phyloP scores from a whole-genome alignment of 495 filamentous ascomycete genomes.

The Astrothelium subdiscretum region DNA sequence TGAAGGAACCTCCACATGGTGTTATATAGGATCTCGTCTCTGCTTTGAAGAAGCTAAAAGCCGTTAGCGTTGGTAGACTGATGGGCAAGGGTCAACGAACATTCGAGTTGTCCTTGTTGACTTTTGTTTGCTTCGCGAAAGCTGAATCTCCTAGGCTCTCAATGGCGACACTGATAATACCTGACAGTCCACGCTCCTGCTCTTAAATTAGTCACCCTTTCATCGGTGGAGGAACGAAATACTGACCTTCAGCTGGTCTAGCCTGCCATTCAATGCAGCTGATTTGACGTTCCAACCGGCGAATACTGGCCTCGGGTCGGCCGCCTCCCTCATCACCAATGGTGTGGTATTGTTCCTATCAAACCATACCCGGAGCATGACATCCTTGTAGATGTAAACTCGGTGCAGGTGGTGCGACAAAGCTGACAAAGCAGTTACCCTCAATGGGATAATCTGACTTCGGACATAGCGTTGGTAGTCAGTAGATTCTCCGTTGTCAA shows the following conservation, averaged over 20 bases:
- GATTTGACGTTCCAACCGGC: slow-evolving; percentile 57
- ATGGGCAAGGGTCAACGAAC: not conserved
- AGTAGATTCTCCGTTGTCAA: slow-evolving; percentile 68
- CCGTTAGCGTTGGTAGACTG: slow-evolving; percentile 13
- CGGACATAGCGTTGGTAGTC: slow-evolving; percentile 73
- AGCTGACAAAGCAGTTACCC: slow-evolving; percentile 62
- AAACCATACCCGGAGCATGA: slow-evolving; percentile 76
- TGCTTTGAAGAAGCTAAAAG: slow-evolving; percentile 5
- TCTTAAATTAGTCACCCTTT: not conserved
- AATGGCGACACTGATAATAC: not conserved
- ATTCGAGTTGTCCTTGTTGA: not conserved
- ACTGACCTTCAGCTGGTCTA: not conserved
- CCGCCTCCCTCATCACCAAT: slow-evolving; percentile 46
- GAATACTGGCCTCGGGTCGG: slow-evolving; percentile 48
- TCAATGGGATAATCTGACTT: slow-evolving; percentile 55
- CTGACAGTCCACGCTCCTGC: not conserved
- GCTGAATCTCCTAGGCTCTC: not conserved
- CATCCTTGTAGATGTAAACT: slow-evolving; percentile 64
- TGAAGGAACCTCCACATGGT: slow-evolving; percentile 81
- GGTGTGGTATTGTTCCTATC: slow-evolving; percentile 52
- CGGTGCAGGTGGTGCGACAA: slow-evolving; percentile 67
- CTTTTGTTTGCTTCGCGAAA: not conserved
- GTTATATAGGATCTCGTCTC: slow-evolving; percentile 31
- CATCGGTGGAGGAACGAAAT: not conserved
- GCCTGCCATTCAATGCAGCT: not conserved